A percentile compares a stretch with the other conserved stretches of the same genome.
Conservation (phyloP, 1,139 yeast genomes). For the Nadsonia starkeyi-henricii region DNA sequence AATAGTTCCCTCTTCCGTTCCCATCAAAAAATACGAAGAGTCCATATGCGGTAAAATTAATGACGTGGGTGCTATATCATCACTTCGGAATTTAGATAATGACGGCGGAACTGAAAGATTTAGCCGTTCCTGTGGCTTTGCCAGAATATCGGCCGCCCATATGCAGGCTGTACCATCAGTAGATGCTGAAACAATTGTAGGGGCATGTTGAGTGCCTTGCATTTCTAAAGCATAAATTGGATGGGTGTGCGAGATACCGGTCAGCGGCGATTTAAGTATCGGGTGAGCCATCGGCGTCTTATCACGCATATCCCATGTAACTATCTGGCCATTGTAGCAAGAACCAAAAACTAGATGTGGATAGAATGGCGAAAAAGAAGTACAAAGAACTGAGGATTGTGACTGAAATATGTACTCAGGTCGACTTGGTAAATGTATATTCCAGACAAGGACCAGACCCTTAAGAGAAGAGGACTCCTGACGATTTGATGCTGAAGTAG, state of each 20-base stretch:
- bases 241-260: constrained; percentile 28
- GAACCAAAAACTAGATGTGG: constrained; percentile 30
- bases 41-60: constrained; percentile 23
- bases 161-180: constrained; percentile 35
- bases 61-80: constrained; percentile 29
- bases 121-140: constrained; percentile 27
- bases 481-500: constrained; percentile 10
- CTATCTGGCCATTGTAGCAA: constrained; percentile 35
- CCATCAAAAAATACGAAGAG: constrained; percentile 28
- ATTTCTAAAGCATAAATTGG: constrained; percentile 29
- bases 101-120: constrained; percentile 12
- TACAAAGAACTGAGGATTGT: constrained; percentile 27
- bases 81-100: constrained; percentile 20
- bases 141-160: constrained; percentile 34
- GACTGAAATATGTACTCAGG: constrained; percentile 41
- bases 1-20: constrained; percentile 36
- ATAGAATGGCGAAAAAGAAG: constrained; percentile 28
- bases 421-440: constrained; percentile 25
- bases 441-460: constrained; percentile 28
- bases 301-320: constrained; percentile 32
- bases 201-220: constrained; percentile 23
- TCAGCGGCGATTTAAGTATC: constrained; percentile 22
- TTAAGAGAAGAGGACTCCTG: constrained; percentile 17
- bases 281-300: constrained; percentile 16
- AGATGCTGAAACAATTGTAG: constrained; percentile 27